Conservation (phyloP, 345 rosid genomes). For the Citrus maxima region DNA sequence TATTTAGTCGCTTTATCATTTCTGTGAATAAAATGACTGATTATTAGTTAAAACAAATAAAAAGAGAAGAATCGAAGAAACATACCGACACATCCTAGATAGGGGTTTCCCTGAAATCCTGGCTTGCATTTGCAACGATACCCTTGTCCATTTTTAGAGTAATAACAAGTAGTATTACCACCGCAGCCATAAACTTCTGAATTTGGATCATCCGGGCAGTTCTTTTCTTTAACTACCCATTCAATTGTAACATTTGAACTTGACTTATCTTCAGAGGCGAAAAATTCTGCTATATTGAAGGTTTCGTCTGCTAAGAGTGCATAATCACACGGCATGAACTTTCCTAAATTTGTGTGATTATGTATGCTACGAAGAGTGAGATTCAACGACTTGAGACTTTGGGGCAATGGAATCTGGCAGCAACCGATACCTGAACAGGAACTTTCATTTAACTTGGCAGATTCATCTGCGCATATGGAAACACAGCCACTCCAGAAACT, state of each 20-base stretch:
- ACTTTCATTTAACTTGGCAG: neutral
- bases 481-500: no score
- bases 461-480: neutral
- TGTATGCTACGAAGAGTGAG: neutral
- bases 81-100: neutral
- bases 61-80: no score
- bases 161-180: neutral
- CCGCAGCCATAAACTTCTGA: neutral
- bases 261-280: neutral
- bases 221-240: slow-evolving; percentile 1
- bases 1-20: no score
- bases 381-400: slow-evolving; percentile 1
- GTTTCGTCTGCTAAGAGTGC: neutral
- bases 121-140: neutral
- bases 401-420: slow-evolving; percentile 24
- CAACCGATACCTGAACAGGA: slow-evolving; percentile 28
- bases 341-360: neutral
- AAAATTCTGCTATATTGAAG: neutral
- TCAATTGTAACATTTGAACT: neutral
- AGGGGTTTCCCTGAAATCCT: neutral
- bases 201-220: neutral
- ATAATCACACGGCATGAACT: neutral
- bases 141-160: neutral
- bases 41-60: no score
- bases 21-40: no score